These are phyloP conservation scores for Elymus sibiricus DNA, from an alignment of 176 grass and related monocot species.

Conservation along the genomic window DNA sequence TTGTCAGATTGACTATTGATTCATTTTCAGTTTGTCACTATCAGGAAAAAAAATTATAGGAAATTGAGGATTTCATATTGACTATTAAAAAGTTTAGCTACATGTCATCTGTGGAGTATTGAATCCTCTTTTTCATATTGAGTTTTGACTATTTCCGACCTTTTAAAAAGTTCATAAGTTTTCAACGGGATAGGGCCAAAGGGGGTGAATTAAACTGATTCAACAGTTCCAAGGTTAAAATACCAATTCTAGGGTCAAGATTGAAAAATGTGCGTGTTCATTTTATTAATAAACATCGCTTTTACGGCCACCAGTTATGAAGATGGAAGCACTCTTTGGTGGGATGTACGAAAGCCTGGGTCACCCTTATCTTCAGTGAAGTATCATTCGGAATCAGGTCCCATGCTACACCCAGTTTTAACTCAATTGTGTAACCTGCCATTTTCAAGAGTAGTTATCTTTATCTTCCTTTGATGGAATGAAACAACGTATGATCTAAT, in stretches of 20 bases:
- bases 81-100: too few relatives aligned
- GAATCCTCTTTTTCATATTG: too few relatives aligned
- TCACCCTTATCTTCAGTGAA: conserved; percentile 62
- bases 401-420: background rate
- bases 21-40: too few relatives aligned
- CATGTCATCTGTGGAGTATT: too few relatives aligned
- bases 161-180: too few relatives aligned
- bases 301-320: conserved; percentile 67
- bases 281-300: background rate
- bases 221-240: background rate
- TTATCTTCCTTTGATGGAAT: conserved; percentile 16
- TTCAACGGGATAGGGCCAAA: too few relatives aligned
- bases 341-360: conserved; percentile 80
- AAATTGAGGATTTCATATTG: too few relatives aligned
- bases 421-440: background rate
- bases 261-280: background rate
- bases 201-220: background rate
- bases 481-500: conserved; percentile 22
- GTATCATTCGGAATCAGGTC: conserved; percentile 93
- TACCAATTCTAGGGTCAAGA: background rate
- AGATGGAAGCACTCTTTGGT: conserved; percentile 98
- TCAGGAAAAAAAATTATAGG: too few relatives aligned
- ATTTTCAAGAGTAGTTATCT: background rate
- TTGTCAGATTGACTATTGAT: too few relatives aligned
- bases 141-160: too few relatives aligned